phyloP scores from a whole-genome alignment of 2,329 filamentous ascomycete genomes.

The Trichoderma sp. region DNA sequence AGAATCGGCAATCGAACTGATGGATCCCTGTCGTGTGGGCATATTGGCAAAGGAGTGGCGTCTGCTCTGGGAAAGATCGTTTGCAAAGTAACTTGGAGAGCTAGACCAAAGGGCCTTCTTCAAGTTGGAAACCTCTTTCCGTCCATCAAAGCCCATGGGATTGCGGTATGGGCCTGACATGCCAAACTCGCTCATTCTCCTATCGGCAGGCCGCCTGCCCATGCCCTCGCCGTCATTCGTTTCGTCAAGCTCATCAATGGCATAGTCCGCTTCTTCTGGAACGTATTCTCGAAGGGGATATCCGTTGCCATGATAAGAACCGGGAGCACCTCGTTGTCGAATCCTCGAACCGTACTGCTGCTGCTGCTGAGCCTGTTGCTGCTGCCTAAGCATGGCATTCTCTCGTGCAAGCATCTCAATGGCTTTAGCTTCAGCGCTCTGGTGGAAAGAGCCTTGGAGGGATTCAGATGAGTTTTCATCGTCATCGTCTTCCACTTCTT shows the following conservation, averaged over 20 bases:
- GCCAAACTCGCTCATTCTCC: conserved; percentile 63
- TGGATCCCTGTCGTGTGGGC: conserved; percentile 65
- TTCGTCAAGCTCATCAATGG: conserved; percentile 74
- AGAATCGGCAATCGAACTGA: conserved; percentile 62
- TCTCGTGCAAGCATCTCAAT: conserved; percentile 66
- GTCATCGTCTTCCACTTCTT: conserved; percentile 71
- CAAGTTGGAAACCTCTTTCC: conserved; percentile 62
- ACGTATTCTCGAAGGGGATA: conserved; percentile 64
- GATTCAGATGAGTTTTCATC: conserved; percentile 60
- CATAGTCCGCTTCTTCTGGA: conserved; percentile 69
- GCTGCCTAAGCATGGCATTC: conserved; percentile 63
- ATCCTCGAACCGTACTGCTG: conserved; percentile 60
- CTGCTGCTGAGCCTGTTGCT: conserved; percentile 52
- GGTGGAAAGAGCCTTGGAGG: conserved; percentile 54
- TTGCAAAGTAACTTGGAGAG: conserved; percentile 67
- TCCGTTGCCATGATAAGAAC: conserved; percentile 59
- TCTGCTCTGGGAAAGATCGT: conserved; percentile 71
- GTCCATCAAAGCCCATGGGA: conserved; percentile 59
- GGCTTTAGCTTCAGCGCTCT: conserved; percentile 62
- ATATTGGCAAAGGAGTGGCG: conserved; percentile 79
- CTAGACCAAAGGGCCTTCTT: conserved; percentile 74
- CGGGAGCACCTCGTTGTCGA: conserved; percentile 62
- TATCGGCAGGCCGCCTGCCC: conserved; percentile 50
- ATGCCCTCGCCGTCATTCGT: conserved; percentile 56
- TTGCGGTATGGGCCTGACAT: conserved; percentile 51